Base-by-base conservation (phyloP, 495 filamentous ascomycete species). In the Pyronema domesticum region DNA sequence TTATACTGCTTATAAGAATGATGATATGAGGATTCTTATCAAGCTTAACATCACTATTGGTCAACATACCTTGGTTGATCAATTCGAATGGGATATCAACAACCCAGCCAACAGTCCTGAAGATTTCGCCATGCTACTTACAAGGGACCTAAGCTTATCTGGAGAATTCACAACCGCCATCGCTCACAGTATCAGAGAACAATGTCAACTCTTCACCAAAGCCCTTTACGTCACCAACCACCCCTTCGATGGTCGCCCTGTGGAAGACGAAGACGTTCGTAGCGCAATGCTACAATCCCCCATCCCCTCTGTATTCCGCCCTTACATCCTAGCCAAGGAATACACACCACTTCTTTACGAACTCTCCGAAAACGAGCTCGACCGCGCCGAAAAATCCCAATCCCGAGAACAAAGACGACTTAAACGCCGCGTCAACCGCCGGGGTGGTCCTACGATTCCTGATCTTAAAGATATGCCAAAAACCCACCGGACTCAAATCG, bases 81-180 rank as follows among this genome's bases (percentile, higher is more conserved):
- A 98, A 65, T 96, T 98, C 51, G 91, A 98, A 69, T 98, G 91
- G 91, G 91, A 96, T 63, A 86, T 96, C 63, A 96, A 96, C 66
- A 89, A 95, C 61, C 80, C 87, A 0, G 72, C 80, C 57, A 96
- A 98, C 68, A 89, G 81, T 0, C 88, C 91, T 0, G 91, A 98
- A 67, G 83, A 93, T 53, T 98, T 98, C 67, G 93, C 91, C 11
- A 71, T 78, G 45, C 79, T 80, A 58, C 89, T 96, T 84, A 80
- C 89, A 1, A 76, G 79, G 43, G 91, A 98, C 54, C 74, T 96
- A n/a, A 87, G 86, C 3, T 76, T 98, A 35, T 85, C 85, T 17
- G 91, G 91, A 37, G 91, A 98, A 68, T 98, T 98, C 65, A 93
- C 86, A 7, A 98, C 91, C 0, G 88, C 91, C 10, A 95, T 98